Base-by-base conservation (phyloP, 345 rosid genomes). In the Gossypium sturtianum region DNA sequence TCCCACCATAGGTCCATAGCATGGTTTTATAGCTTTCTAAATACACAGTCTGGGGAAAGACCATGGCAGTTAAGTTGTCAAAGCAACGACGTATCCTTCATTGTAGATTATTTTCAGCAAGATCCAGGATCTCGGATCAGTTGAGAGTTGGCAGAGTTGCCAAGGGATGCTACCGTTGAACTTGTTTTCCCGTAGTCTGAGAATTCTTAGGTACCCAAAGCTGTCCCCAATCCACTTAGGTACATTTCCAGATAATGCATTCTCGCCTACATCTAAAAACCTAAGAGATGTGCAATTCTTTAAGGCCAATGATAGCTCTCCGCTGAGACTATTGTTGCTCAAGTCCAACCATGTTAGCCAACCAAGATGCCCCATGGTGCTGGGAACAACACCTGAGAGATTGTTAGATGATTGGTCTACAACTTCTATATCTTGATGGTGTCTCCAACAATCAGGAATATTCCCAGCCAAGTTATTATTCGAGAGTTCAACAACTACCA, bases 11-110 rank as follows among this genome's bases (percentile, higher is more conserved):
- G n/a, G n/a, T n/a, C n/a, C n/a, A n/a, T 13, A 27, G 16, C 8
- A 23, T 2, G 2, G 3, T 0, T 23, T 58, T 58, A 12, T 11
- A 58, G 8, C 1, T 0, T 9, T 25, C 17, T 20, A 57, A 3
- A 22, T 1, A 22, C 63, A 23, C 9, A 2, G 17, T 23, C 38
- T 23, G 1, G 8, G 38, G 34, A 22, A 58, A 4, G 22, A 44
- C 80, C 83, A 80, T 66, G 13, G 47, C 51, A 43, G 74, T 76
- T 20, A 76, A 43, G 17, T 76, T 67, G 49, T 41, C 11, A 9
- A 72, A 19, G 67, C 82, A 80, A 9, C 41, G 10, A 25, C 80
- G 82, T 29, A 74, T 77, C 17, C 5, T 48, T 20, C 79, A 71
- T 12, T 74, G 66, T 20, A 80, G 22, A 17, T 25, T 52, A 49